These are phyloP conservation scores for Meira miltonrushii DNA, from an alignment of 1,284 basidiomycete genomes.

Conservation along the genomic window DNA sequence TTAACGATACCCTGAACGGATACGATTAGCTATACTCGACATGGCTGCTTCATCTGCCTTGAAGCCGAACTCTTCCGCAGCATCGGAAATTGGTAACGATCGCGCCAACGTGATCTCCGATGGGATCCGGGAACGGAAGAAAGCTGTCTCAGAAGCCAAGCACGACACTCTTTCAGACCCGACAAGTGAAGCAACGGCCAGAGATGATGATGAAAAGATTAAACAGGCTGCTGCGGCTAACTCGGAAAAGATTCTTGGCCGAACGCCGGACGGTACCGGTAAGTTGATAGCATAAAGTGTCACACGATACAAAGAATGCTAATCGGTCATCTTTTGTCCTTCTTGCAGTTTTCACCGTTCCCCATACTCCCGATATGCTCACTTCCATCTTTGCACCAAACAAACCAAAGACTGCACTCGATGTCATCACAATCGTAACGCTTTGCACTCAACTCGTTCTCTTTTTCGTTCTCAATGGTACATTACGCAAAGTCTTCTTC, in stretches of 20 bases:
- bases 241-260: slow-evolving; percentile 11
- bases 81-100: too few species aligned
- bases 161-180: background rate
- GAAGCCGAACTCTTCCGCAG: too few species aligned
- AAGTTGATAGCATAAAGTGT: background rate
- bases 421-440: slow-evolving; percentile 74
- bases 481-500: slow-evolving; percentile 64
- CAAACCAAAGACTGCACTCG: slow-evolving; percentile 84
- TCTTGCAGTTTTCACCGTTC: slow-evolving; percentile 75
- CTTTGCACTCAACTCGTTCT: slow-evolving; percentile 72
- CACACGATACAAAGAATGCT: background rate
- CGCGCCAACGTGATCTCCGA: too few species aligned
- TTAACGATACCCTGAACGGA: too few species aligned
- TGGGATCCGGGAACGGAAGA: too few species aligned
- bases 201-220: background rate
- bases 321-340: background rate
- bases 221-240: background rate
- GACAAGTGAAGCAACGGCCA: background rate
- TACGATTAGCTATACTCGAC: too few species aligned
- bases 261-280: slow-evolving; percentile 16
- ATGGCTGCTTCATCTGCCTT: too few species aligned
- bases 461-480: slow-evolving; percentile 59
- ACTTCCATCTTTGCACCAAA: slow-evolving; percentile 83
- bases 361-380: slow-evolving; percentile 89
- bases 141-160: background rate